These are phyloP conservation scores for Rhizodiscina lignyota DNA, from an alignment of 495 filamentous ascomycete genomes.

Conservation along the genomic window DNA sequence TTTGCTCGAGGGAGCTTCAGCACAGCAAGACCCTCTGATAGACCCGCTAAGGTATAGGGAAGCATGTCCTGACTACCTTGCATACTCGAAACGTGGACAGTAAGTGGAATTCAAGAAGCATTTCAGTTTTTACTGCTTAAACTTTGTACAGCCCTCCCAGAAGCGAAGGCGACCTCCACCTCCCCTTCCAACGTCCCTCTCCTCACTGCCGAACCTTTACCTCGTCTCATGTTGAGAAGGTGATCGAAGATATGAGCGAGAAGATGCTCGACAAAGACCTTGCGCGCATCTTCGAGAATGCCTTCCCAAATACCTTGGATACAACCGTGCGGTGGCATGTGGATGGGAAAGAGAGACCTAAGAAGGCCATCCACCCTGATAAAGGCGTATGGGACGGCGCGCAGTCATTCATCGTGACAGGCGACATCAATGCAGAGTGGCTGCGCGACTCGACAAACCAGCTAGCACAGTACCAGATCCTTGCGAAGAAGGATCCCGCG, in stretches of 20 bases:
- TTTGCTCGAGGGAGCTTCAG: too few relatives aligned
- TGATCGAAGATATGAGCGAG: slow-evolving; percentile 65
- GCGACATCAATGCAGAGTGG: slow-evolving; percentile 99
- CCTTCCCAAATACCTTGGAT: slow-evolving; percentile 91
- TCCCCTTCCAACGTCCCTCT: slow-evolving; percentile 83
- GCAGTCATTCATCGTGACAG: slow-evolving; percentile 92
- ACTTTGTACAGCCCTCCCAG: slow-evolving; percentile 41
- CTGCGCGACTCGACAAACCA: slow-evolving; percentile 95
- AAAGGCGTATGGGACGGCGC: slow-evolving; percentile 57
- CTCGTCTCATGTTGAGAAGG: slow-evolving; percentile 68
- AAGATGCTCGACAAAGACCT: slow-evolving; percentile 78
- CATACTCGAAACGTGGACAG: background rate
- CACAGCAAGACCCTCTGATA: too few relatives aligned
- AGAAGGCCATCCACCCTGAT: slow-evolving; percentile 22
- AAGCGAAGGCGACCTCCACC: slow-evolving; percentile 57
- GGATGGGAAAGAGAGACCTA: slow-evolving; percentile 28
- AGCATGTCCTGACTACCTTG: background rate
- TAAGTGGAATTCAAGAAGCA: background rate
- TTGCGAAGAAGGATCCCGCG: slow-evolving; percentile 61
- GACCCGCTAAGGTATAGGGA: background rate
- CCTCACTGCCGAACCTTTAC: slow-evolving; percentile 73
- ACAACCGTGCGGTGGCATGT: slow-evolving; percentile 74
- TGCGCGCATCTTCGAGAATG: slow-evolving; percentile 86
- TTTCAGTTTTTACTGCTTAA: background rate
- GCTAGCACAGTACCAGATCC: slow-evolving; percentile 67